Conservation (phyloP, 2,329 filamentous ascomycete species). For the Aschersonia sp. region DNA sequence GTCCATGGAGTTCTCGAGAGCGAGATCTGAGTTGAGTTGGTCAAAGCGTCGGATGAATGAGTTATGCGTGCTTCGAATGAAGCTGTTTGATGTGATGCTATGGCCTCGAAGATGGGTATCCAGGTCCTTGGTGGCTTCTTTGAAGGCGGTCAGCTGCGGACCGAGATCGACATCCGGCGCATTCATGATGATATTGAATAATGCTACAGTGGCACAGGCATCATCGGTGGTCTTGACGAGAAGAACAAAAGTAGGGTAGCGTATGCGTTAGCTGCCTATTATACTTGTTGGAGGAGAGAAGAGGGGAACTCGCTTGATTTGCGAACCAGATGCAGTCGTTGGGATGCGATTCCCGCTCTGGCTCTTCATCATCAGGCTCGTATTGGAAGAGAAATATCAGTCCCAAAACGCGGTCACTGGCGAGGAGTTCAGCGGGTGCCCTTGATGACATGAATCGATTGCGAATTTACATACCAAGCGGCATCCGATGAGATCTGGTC, state of each 20-base stretch:
- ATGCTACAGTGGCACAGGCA: conserved; percentile 81
- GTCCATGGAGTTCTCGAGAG: conserved; percentile 41
- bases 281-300: not conserved
- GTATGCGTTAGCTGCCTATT: not conserved
- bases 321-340: conserved; percentile 66
- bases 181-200: conserved; percentile 92
- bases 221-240: conserved; percentile 55
- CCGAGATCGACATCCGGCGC: conserved; percentile 52
- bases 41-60: conserved; percentile 72
- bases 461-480: conserved; percentile 38
- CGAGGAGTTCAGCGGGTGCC: not conserved
- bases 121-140: conserved; percentile 52
- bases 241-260: not conserved
- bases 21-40: conserved; percentile 56
- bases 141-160: conserved; percentile 56
- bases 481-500: conserved; percentile 50
- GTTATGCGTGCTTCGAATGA: conserved; percentile 75
- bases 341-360: conserved; percentile 37
- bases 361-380: conserved; percentile 35
- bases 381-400: conserved; percentile 82
- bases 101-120: conserved; percentile 63
- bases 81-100: conserved; percentile 57
- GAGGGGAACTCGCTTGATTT: conserved; percentile 52
- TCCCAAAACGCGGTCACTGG: conserved; percentile 61
- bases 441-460: too few relatives aligned